Evolutionary conservation across 805 yeast genomes (phyloP), one percentile per base, ranked within the genome.

Genomic region (Hanseniaspora jakobsenii): DNA sequence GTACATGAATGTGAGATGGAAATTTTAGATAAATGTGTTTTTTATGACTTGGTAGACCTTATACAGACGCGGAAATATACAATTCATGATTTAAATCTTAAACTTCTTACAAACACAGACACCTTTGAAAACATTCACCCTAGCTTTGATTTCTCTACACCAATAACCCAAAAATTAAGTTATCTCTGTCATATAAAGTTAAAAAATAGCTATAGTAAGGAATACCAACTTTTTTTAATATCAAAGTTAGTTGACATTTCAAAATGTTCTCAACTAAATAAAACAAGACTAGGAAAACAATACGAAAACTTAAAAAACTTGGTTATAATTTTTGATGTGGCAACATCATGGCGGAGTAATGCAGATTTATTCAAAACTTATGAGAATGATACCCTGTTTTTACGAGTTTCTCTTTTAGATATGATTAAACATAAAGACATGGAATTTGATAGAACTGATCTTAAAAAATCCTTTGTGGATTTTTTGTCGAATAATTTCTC

Each of bases 21-120:
- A 14, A 42, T 42, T 10, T 36, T 42, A 7, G 46, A 42, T 8
- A 42, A 42, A 22, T 42, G 46, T n/a, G 27, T 42, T 10, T 42
- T 42, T 10, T 23, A 42, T 14, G 32, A 29, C 6, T 16, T 42
- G 3, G 13, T 17, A 9, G 19, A 27, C 13, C n/a, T 32, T 5
- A n/a, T 42, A 6, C 14, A 34, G 21, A 35, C 35, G n/a, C 34
- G 34, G 14, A 34, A 35, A 8, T 35, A 16, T 16, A 35, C 10
- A 13, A n/a, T 42, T 2, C 27, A 26, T 26, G 39, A 42, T 9
- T 24, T 42, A 9, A 14, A 14, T 1, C 9, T 42, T n/a, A n/a
- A n/a, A n/a, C n/a, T n/a, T n/a, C n/a, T n/a, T n/a, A n/a, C n/a
- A n/a, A n/a, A n/a, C n/a, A n/a, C n/a, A n/a, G n/a, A n/a, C n/a